phyloP scores from a whole-genome alignment of 179 eudicot species.

The Vitellaria paradoxa region DNA sequence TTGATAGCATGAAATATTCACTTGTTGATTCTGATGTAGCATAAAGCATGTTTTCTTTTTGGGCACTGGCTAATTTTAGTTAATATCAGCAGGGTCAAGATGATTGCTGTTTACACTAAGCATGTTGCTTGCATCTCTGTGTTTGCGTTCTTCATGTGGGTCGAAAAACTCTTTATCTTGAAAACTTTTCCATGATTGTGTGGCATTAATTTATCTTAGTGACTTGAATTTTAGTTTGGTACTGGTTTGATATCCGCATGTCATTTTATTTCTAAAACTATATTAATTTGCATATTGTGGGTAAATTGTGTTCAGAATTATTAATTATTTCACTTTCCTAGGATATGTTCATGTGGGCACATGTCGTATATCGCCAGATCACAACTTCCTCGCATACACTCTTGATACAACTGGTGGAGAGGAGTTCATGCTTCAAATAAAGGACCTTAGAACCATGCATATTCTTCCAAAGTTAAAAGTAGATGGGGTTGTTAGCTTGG shows the following conservation, averaged over 20 bases:
- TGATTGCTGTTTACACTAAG: background rate
- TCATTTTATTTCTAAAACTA: background rate
- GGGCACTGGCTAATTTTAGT: background rate
- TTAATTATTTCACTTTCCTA: constrained; percentile 25
- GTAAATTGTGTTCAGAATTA: background rate
- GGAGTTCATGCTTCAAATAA: constrained; percentile 71
- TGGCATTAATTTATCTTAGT: background rate
- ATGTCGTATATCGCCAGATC: constrained; percentile 93
- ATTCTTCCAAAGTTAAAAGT: constrained; percentile 45
- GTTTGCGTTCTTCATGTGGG: background rate
- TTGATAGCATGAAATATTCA: background rate
- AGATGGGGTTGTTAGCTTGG: constrained; percentile 83
- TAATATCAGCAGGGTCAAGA: background rate
- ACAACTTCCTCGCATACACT: constrained; percentile 88
- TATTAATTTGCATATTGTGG: background rate
- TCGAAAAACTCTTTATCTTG: background rate
- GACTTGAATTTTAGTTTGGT: background rate
- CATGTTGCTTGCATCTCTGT: background rate
- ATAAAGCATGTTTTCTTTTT: background rate
- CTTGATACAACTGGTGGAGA: constrained; percentile 77
- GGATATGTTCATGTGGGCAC: constrained; percentile 97
- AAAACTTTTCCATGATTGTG: background rate
- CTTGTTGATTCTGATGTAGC: too few species aligned
- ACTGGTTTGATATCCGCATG: background rate
- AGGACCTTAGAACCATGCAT: constrained; percentile 56